Evolutionary conservation across 495 filamentous ascomycete genomes (phyloP), one percentile per base, ranked within the genome.

Genomic region (Talaromyces thailandensis): DNA sequence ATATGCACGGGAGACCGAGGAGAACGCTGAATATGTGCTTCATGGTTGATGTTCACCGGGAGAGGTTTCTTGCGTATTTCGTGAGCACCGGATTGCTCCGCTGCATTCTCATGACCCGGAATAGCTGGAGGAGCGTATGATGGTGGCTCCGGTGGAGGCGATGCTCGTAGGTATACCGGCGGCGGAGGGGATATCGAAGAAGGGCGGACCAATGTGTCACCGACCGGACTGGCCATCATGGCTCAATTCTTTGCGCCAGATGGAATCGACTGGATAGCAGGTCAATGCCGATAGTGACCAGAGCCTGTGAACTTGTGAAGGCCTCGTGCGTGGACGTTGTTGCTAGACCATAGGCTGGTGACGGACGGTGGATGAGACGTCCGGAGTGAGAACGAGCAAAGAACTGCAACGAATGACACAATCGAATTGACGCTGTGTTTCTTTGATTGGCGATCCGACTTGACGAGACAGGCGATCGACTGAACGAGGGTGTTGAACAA

Each of bases 1-100:
- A 79, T 74, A 60, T 66, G 73, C 55, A 80, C 75, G 1, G 78
- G 70, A 4, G 79, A 79, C 31, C 71, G 69, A 11, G 76, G 76
- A 6, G 71, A 70, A 40, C 66, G 66, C 31, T 78, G 73, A 16
- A 76, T 68, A 7, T 67, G 61, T 3, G 65, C 65, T 28, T 61
- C 66, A 56, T 61, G 67, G 14, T 65, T 70, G 23, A 56, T 55
- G 40, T 59, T 63, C 62, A 53, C 60, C 8, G 66, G 64, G 16
- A 66, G 59, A 6, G 70, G 63, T 55, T 74, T 79, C n/a, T 71
- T 69, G 28, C 58, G 52, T 28, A 73, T 62, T 58, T 31, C 31
- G 61, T 5, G 23, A 59, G 53, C 32, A 61, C 57, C 45, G 56
- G 59, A 28, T 60, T 45, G 16, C 57, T 57, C n/a, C 32, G 16